Conservation (phyloP, 129 eudicot genomes). For the Flaveria trinervia region DNA sequence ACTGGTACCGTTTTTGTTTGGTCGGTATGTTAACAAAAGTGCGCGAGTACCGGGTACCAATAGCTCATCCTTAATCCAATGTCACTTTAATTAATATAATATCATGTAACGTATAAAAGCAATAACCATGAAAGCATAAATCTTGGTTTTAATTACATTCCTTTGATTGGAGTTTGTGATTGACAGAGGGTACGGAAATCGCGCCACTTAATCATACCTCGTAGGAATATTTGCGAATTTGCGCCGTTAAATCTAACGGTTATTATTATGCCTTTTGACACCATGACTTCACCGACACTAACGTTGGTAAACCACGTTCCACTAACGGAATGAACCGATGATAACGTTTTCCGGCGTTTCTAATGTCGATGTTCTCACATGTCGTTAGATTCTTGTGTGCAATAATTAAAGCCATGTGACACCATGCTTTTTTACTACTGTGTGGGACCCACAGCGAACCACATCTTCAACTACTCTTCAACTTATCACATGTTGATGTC, state of each 20-base stretch:
- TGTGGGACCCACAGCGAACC: slow-evolving; percentile 18
- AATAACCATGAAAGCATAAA: neutral
- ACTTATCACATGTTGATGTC: slow-evolving; percentile 25
- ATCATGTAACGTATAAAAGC: neutral
- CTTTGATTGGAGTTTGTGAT: slow-evolving; percentile 25
- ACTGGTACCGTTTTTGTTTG: too few relatives aligned
- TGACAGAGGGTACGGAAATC: slow-evolving; percentile 34
- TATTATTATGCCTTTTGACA: slow-evolving; percentile 16
- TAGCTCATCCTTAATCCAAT: too few relatives aligned
- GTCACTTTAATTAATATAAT: too few relatives aligned
- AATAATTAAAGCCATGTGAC: slow-evolving; percentile 44
- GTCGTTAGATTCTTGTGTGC: slow-evolving; percentile 31
- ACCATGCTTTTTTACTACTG: neutral
- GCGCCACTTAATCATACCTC: slow-evolving; percentile 33
- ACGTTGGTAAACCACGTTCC: slow-evolving; percentile 17
- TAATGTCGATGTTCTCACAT: neutral
- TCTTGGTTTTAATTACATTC: neutral
- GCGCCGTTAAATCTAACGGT: slow-evolving; percentile 18
- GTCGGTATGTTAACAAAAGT: too few relatives aligned
- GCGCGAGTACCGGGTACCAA: too few relatives aligned
- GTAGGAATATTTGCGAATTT: slow-evolving; percentile 37
- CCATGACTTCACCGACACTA: slow-evolving; percentile 30
- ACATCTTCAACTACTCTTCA: slow-evolving; percentile 33
- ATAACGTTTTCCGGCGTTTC: slow-evolving; percentile 24
- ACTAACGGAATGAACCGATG: neutral